phyloP scores from a whole-genome alignment of 768 basidiomycete genomes.

The Xerocomellus intermedius region DNA sequence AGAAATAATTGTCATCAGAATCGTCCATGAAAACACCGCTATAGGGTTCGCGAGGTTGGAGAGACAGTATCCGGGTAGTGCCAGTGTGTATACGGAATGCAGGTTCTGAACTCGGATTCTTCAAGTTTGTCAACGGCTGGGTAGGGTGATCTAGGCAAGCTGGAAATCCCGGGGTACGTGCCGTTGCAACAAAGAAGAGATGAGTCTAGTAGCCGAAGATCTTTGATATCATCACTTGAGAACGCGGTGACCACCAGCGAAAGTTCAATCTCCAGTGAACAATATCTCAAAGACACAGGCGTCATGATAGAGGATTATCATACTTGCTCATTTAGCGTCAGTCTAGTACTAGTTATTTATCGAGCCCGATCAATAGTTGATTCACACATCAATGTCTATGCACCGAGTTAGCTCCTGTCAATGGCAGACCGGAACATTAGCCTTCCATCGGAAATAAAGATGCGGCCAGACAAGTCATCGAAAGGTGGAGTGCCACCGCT shows the following conservation, averaged over 20 bases:
- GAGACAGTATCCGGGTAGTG: neutral
- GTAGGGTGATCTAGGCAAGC: neutral
- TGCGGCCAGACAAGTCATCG: neutral
- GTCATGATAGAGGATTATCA: neutral
- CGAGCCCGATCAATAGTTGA: neutral
- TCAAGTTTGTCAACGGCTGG: neutral
- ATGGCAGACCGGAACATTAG: neutral
- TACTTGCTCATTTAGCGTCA: neutral
- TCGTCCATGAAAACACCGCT: slow-evolving; percentile 47
- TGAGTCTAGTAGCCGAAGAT: neutral
- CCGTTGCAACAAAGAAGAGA: neutral
- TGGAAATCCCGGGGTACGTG: neutral
- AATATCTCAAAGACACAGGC: neutral
- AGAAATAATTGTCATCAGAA: slow-evolving; percentile 67
- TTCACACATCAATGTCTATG: neutral
- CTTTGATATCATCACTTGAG: neutral
- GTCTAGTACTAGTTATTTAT: neutral
- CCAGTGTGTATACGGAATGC: neutral
- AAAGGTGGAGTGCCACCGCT: neutral
- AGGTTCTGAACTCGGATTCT: neutral
- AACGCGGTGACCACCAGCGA: neutral
- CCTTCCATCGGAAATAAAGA: too few species aligned
- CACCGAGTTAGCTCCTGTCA: neutral
- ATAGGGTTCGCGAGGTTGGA: neutral
- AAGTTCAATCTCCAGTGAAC: neutral